Percentiles rank a stretch among this genome's conserved stretches.
phyloP scores from a whole-genome alignment of 352 stramenopile genomes.

The Phytopythium vexans region DNA sequence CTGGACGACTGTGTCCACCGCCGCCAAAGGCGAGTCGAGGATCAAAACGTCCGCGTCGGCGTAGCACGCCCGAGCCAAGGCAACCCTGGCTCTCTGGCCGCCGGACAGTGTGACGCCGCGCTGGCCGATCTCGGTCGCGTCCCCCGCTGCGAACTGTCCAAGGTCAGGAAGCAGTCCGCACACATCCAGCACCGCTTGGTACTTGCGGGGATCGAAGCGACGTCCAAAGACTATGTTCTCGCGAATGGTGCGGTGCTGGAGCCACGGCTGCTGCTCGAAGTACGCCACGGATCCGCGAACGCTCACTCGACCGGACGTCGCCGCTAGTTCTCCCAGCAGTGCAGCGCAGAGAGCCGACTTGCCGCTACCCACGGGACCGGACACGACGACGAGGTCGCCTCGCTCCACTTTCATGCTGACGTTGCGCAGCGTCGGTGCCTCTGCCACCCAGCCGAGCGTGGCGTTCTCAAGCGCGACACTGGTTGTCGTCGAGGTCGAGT shows the following conservation, averaged over 20 bases:
- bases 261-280: constrained; percentile 91
- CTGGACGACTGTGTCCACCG: constrained; percentile 94
- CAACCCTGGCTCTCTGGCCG: constrained; percentile 88
- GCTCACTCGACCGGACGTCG: constrained; percentile 28
- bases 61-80: constrained; percentile 71
- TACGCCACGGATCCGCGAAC: constrained; percentile 50
- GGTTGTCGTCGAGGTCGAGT: constrained; percentile 24
- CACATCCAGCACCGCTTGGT: constrained; percentile 57
- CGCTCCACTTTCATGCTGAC: constrained; percentile 28
- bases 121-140: constrained; percentile 95
- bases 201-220: constrained; percentile 43
- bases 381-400: constrained; percentile 44
- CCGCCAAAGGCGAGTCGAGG: constrained; percentile 91
- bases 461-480: constrained; percentile 30
- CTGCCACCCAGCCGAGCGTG: constrained; percentile 27
- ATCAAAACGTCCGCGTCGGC: constrained; percentile 68
- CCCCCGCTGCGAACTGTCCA: constrained; percentile 66
- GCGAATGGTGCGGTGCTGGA: constrained; percentile 92
- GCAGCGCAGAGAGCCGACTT: constrained; percentile 46
- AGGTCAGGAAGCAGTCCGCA: constrained; percentile 89
- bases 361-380: constrained; percentile 38
- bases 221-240: constrained; percentile 95
- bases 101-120: constrained; percentile 94
- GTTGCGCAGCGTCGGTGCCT: constrained; percentile 16
- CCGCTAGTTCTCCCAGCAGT: constrained; percentile 77